Percentiles rank a stretch among this genome's conserved stretches.
phyloP scores from a whole-genome alignment of 2,329 filamentous ascomycete genomes.

The Sarocladiaceae sp. region DNA sequence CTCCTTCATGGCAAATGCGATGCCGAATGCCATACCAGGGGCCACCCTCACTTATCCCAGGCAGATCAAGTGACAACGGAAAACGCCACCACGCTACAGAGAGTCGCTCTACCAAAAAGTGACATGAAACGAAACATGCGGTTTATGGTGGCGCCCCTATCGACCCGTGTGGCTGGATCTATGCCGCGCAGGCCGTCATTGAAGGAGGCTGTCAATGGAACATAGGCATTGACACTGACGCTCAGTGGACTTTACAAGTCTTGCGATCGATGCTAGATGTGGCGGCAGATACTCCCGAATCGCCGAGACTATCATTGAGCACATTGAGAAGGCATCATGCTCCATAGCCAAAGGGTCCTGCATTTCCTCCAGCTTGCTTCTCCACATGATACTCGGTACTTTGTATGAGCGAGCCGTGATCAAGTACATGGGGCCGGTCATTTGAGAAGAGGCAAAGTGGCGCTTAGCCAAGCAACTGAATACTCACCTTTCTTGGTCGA shows the following conservation, averaged over 20 bases:
- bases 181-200: background rate
- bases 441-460: background rate
- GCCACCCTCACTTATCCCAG: background rate
- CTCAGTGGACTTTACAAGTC: background rate
- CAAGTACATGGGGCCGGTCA: background rate
- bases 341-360: background rate
- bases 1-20: no score
- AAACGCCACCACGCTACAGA: background rate
- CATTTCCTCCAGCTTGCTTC: no score
- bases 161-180: background rate
- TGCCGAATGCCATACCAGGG: no score
- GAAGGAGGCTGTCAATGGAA: background rate
- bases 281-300: background rate
- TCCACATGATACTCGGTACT: background rate
- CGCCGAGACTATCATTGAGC: background rate
- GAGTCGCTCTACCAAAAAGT: background rate
- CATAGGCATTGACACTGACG: background rate
- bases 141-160: background rate
- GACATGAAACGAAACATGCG: constrained; percentile 1
- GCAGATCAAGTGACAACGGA: background rate
- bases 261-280: background rate
- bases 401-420: background rate
- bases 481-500: background rate
- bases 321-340: background rate
- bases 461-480: background rate